Percentiles rank a stretch among this genome's conserved stretches.
Conservation (phyloP, 805 yeast genomes). For the Lipomyces yamanashiensis region DNA sequence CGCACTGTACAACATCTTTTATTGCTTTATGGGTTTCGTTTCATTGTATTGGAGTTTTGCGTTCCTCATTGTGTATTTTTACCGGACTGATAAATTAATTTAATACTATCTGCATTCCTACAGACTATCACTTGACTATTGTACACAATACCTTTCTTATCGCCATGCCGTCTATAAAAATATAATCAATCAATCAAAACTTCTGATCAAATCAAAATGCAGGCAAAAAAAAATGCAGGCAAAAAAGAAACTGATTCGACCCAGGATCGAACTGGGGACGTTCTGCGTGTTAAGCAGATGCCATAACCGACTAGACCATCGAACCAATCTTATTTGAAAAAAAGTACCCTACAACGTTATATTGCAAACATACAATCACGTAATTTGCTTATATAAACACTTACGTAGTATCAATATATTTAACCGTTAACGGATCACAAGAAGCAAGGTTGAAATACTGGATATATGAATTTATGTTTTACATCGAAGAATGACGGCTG, state of each 20-base stretch:
- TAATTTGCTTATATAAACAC: not conserved
- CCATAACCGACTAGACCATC: slow-evolving; percentile 99
- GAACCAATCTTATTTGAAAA: slow-evolving; percentile 55
- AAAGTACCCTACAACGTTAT: not conserved
- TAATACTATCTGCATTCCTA: no score
- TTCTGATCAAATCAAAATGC: not conserved
- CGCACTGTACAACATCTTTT: not conserved
- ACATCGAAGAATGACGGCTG: no score
- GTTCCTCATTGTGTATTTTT: not conserved
- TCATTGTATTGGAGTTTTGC: not conserved
- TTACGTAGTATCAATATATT: no score
- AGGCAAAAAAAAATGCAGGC: not conserved
- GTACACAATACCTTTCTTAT: no score
- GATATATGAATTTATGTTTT: no score
- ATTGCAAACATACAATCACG: not conserved
- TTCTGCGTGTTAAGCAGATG: slow-evolving; percentile 99
- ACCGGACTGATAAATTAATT: no score
- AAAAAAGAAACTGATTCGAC: slow-evolving; percentile 76
- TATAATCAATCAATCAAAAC: no score
- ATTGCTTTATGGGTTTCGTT: not conserved
- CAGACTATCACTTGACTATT: no score
- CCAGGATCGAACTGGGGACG: slow-evolving; percentile 99
- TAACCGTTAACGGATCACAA: no score
- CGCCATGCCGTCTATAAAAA: no score
- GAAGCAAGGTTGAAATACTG: no score